Conservation (phyloP, 2,329 filamentous ascomycete species). For the Aspergillus neoniger region DNA sequence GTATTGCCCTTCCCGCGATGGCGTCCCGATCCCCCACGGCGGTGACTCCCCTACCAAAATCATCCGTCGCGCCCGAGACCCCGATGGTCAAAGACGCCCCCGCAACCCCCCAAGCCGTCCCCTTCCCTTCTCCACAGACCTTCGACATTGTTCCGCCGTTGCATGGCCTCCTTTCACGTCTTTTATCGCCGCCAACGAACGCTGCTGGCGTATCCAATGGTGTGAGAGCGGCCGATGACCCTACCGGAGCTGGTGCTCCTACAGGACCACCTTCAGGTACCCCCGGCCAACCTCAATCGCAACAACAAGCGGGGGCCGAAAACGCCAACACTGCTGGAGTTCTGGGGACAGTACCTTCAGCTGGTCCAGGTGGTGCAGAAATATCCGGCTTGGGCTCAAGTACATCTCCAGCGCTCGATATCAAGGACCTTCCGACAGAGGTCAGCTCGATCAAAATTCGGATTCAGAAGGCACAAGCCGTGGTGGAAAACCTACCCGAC, state of each 20-base stretch:
- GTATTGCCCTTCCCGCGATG: conserved; percentile 30
- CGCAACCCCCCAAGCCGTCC: conserved; percentile 50
- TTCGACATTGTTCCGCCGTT: conserved; percentile 86
- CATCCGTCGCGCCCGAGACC: conserved; percentile 37
- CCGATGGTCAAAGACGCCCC: conserved; percentile 32
- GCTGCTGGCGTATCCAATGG: conserved; percentile 41
- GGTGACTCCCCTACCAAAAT: conserved; percentile 47
- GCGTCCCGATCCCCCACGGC: conserved; percentile 36
- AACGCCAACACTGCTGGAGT: conserved; percentile 27
- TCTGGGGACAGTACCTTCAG: conserved; percentile 32
- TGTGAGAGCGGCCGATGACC: conserved; percentile 23
- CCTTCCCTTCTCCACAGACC: conserved; percentile 73
- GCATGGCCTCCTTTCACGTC: conserved; percentile 72
- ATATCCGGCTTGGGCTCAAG: conserved; percentile 29
- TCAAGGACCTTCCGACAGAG: conserved; percentile 77
- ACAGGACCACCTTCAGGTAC: conserved; percentile 9
- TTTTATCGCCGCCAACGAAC: conserved; percentile 57
- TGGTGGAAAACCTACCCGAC: conserved; percentile 47
- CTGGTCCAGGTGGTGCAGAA: conserved; percentile 32
- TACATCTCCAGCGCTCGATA: conserved; percentile 53
- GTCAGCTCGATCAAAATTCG: conserved; percentile 80
- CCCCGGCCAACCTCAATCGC: conserved; percentile 22
- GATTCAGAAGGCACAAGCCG: conserved; percentile 71
- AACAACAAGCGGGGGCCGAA: conserved; percentile 31
- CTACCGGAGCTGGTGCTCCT: conserved; percentile 29